phyloP scores from a whole-genome alignment of 495 filamentous ascomycete species.

The Daldinia concentrica region DNA sequence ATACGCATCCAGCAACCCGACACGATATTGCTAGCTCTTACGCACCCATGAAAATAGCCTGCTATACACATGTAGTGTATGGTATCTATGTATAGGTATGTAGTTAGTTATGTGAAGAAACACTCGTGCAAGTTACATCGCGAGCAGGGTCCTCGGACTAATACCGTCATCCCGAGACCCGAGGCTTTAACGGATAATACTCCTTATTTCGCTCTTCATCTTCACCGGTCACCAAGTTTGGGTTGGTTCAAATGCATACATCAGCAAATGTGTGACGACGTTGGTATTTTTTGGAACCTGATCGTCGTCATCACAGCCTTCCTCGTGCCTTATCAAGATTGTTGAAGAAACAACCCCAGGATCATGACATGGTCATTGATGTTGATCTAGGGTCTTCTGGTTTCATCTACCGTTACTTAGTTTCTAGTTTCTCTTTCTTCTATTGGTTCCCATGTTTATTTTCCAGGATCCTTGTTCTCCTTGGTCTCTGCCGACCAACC shows the following conservation, averaged over 20 bases:
- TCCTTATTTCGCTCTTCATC: background rate
- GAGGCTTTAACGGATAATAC: background rate
- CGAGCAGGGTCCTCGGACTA: background rate
- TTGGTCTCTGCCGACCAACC: slow-evolving; percentile 23
- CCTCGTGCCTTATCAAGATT: slow-evolving; percentile 10
- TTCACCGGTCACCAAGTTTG: slow-evolving; percentile 12
- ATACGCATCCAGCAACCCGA: background rate
- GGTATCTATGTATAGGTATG: too few species aligned
- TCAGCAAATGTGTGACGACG: slow-evolving; percentile 18
- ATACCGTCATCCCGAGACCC: background rate
- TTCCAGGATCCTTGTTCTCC: slow-evolving; percentile 3
- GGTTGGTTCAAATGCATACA: slow-evolving; percentile 23
- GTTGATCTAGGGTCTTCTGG: background rate
- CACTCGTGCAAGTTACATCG: background rate
- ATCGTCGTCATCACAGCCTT: slow-evolving; percentile 14
- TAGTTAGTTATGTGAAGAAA: background rate
- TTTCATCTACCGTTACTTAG: slow-evolving; percentile 3
- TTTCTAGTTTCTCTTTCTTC: slow-evolving; percentile 28
- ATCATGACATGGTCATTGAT: background rate
- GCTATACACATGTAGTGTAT: background rate
- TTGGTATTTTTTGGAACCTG: slow-evolving; percentile 18
- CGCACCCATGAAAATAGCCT: background rate
- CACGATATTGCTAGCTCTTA: background rate
- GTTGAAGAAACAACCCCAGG: background rate
- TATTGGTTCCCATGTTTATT: slow-evolving; percentile 1